Evolutionary conservation across 2,329 filamentous ascomycete species (phyloP).

Genomic region (Colletotrichum tofieldiae): DNA sequence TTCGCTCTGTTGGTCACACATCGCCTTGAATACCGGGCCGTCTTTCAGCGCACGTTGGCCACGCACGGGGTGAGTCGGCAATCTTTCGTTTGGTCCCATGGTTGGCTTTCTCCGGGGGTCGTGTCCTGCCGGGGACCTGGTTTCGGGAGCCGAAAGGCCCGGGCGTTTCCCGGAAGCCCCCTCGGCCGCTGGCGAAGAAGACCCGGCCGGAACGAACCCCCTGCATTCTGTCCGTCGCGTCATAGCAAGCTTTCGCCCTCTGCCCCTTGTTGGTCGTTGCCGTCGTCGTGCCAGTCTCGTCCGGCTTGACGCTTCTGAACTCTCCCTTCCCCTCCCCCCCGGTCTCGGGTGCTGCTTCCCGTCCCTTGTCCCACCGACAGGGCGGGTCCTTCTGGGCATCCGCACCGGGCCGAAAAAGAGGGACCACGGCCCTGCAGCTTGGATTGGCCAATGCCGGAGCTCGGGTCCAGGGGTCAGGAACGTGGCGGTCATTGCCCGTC

Average conservation of each 20-base stretch:
- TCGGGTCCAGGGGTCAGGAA: conserved; percentile 19
- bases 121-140: background rate
- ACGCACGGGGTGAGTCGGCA: background rate
- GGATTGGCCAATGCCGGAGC: conserved; percentile 33
- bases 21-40: background rate
- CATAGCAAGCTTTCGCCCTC: background rate
- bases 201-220: background rate
- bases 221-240: background rate
- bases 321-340: background rate
- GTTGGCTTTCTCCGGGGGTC: background rate
- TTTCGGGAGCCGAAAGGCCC: background rate
- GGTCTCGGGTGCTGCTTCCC: conserved; percentile 22
- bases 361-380: conserved; percentile 27
- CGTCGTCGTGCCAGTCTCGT: background rate
- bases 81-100: background rate
- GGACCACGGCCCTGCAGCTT: background rate
- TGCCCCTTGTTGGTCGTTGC: background rate
- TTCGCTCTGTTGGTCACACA: background rate
- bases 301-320: background rate
- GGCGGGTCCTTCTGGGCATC: conserved; percentile 23
- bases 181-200: background rate
- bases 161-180: background rate
- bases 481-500: background rate
- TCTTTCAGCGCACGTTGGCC: background rate
- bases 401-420: conserved; percentile 33